Evolutionary conservation across 2,329 filamentous ascomycete genomes (phyloP), one percentile per base, ranked within the genome.

Genomic region (Graphilbum ipis-grandicollis): DNA sequence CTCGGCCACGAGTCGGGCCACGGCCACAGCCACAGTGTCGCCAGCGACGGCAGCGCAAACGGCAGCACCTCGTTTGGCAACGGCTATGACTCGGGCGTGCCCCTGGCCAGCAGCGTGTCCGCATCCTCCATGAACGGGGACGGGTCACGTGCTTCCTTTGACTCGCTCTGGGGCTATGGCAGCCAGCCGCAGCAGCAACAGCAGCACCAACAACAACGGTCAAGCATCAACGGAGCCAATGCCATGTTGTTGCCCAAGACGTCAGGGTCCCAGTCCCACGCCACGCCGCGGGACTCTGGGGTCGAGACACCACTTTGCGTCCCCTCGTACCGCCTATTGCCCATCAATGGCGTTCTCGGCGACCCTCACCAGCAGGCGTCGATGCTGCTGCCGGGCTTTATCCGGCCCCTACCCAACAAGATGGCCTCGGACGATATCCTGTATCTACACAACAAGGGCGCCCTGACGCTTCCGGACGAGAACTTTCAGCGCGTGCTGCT

Each of bases 381-480:
- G 33, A 56, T 63, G 25, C 62, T 75, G 39, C 57, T 76, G 18
- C 73, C 74, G 28, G 57, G 58, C 23, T 94, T 84, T 51, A 75
- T 94, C 50, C 81, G 82, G 48, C 77, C 83, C 19, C 63, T 93
- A 7, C 84, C 85, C 1, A 57, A 70, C 31, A 79, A 78, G 50
- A 79, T 93, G 46, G 74, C 79, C 6, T 65, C 71, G 13, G 84
- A 93, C 47, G 86, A 94, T 58, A 71, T 93, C 42, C 68, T 75
- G 39, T 93, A 90, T 54, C 66, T 94, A 39, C 70, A 77, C 43
- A 71, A 75, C 51, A 94, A 93, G 62, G 85, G 85, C 5, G 85
- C 85, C 1, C 61, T 94, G 45, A 75, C 75, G 2, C 69, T 94
- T 30, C 88, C 88, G 2, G 65, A 70, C 30, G 56, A 66, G 4